phyloP scores from a whole-genome alignment of 352 stramenopile species.

The Pythium periplocum region DNA sequence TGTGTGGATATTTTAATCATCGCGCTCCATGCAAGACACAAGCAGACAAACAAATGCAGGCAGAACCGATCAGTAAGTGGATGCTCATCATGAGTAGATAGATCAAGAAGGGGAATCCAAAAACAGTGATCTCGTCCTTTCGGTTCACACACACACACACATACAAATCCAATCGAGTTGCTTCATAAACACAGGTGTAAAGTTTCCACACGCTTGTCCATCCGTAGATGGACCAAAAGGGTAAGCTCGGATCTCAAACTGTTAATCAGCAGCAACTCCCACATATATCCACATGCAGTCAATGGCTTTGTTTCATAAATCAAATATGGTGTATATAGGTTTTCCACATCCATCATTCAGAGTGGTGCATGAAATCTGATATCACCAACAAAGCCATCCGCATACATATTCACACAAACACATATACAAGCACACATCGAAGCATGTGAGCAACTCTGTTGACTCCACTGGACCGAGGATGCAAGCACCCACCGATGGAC shows the following conservation, averaged over 20 bases:
- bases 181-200: conserved; percentile 91
- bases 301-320: conserved; percentile 51
- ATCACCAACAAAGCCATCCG: conserved; percentile 63
- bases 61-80: conserved; percentile 28
- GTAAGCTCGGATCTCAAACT: conserved; percentile 47
- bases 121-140: conserved; percentile 71
- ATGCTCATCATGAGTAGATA: conserved; percentile 66
- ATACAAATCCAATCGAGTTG: conserved; percentile 24
- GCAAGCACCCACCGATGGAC: conserved; percentile 31
- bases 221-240: conserved; percentile 61
- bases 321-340: conserved; percentile 48
- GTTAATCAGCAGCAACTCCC: conserved; percentile 19
- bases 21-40: conserved; percentile 2
- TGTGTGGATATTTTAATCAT: conserved; percentile 16
- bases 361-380: conserved; percentile 87
- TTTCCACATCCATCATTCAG: conserved; percentile 68
- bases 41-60: not conserved
- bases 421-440: conserved; percentile 9
- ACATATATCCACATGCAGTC: conserved; percentile 6
- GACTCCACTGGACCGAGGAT: conserved; percentile 36
- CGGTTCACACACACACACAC: conserved; percentile 15
- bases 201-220: conserved; percentile 72
- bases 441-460: conserved; percentile 84
- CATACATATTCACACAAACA: conserved; percentile 21
- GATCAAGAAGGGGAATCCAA: conserved; percentile 87